Evolutionary conservation across 768 basidiomycete species (phyloP).

Genomic region (Suillus occidentalis): DNA sequence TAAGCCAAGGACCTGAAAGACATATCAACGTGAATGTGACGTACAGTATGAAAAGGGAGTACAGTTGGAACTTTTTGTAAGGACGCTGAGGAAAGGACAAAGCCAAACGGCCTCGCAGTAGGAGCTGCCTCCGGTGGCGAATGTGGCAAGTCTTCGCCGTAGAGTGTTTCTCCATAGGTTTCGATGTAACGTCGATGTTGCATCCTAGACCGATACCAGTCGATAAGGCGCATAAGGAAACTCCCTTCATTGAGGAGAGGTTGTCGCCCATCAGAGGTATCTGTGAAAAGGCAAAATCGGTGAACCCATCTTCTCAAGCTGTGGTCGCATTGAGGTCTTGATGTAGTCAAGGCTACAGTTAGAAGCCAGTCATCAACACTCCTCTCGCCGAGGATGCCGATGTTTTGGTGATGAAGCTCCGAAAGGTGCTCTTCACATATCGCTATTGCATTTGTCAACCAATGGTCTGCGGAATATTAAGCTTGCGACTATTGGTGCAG

Average conservation of each 20-base stretch:
- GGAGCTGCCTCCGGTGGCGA: conserved; percentile 10
- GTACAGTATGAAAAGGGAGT: conserved; percentile 50
- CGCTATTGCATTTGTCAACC: conserved; percentile 38
- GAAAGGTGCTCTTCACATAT: conserved; percentile 40
- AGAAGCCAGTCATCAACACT: conserved; percentile 39
- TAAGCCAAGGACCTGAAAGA: background rate
- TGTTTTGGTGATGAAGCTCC: conserved; percentile 30
- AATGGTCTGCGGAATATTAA: conserved; percentile 24
- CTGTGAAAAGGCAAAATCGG: conserved; percentile 31
- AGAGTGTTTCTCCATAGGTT: conserved; percentile 32
- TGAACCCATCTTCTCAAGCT: conserved; percentile 34
- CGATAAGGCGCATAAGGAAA: conserved; percentile 45
- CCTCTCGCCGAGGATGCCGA: conserved; percentile 28
- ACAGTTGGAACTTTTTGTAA: conserved; percentile 40
- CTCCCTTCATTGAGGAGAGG: conserved; percentile 38
- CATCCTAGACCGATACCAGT: conserved; percentile 41
- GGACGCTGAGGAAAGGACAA: conserved; percentile 24
- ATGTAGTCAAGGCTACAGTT: conserved; percentile 30
- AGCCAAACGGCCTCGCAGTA: conserved; percentile 18
- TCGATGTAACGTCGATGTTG: conserved; percentile 46
- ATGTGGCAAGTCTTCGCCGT: conserved; percentile 14
- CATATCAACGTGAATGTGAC: conserved; percentile 11
- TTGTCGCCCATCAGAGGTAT: conserved; percentile 18
- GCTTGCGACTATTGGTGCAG: conserved; percentile 12
- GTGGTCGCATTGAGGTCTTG: conserved; percentile 21